These are phyloP conservation scores for Phaeosphaeria sp. DNA, from an alignment of 2,329 filamentous ascomycete genomes.

Conservation along the genomic window DNA sequence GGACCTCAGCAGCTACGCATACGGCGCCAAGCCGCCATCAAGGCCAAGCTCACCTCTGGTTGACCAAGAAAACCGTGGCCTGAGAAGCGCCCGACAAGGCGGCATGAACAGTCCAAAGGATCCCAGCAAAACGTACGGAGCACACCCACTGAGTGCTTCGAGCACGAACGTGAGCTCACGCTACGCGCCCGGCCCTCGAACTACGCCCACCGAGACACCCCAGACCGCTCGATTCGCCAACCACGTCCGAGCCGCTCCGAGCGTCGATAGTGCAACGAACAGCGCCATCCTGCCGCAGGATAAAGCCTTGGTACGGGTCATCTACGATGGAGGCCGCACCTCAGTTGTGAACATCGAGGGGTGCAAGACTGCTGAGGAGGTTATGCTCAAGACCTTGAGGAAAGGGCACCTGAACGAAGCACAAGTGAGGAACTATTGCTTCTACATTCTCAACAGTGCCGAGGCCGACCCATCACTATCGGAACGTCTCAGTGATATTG, in stretches of 20 bases:
- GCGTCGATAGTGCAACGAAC: conserved; percentile 75
- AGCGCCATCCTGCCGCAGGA: conserved; percentile 85
- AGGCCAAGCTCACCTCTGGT: conserved; percentile 75
- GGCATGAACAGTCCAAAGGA: conserved; percentile 65
- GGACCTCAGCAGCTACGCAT: conserved; percentile 53
- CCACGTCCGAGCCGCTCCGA: conserved; percentile 82
- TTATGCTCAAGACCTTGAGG: conserved; percentile 85
- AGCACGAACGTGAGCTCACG: conserved; percentile 57
- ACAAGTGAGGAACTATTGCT: conserved; percentile 94
- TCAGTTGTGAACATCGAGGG: conserved; percentile 94
- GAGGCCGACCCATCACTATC: conserved; percentile 84
- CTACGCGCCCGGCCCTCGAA: conserved; percentile 43
- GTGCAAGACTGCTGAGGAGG: conserved; percentile 89
- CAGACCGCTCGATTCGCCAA: conserved; percentile 68
- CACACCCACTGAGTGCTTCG: conserved; percentile 60
- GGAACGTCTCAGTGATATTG: conserved; percentile 81
- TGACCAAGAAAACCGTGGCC: conserved; percentile 60
- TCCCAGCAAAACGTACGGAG: conserved; percentile 61
- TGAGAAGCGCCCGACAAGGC: conserved; percentile 65
- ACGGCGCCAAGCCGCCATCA: conserved; percentile 64
- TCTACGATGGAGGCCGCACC: conserved; percentile 88
- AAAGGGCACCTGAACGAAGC: conserved; percentile 90
- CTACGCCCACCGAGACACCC: conserved; percentile 68
- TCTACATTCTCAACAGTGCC: conserved; percentile 87
- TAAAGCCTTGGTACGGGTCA: conserved; percentile 89